Evolutionary conservation across 352 stramenopile genomes (phyloP), one percentile per base, ranked within the genome.

Genomic region (Globisporangium spinosum): DNA sequence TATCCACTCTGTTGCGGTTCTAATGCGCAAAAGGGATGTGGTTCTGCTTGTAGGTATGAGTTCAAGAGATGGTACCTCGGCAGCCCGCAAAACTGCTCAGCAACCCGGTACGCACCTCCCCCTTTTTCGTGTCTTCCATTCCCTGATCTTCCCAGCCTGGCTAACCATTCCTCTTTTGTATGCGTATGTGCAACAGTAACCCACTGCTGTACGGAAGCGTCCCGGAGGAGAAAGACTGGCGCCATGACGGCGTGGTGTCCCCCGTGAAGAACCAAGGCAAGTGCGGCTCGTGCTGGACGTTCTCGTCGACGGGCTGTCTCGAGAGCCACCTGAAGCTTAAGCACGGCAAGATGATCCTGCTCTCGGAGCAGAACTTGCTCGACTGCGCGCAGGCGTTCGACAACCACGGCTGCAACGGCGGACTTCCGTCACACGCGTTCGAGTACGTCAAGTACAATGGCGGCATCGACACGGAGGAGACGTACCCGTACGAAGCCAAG

Each of bases 221-320:
- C 2, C 93, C 95, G 0, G 77, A 86, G 2, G 77, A 89, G 61
- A 93, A 98, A 40, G 95, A 99, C 85, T 99, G 98, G 98, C 80
- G 86, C 59, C 68, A 66, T 3, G 83, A 97, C 56, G 97, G 96
- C 58, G 91, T 83, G 15, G 97, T 99, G 10, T 99, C 97, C 15
- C 84, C 88, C 1, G 95, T 99, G 6, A 99, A 99, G 80, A 98
- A 99, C 76, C 98, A 99, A 77, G 98, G 96, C 62, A 86, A 93
- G 40, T 99, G 98, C 77, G 97, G 98, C 59, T 98, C 95, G 54
- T 99, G 98, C 85, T 99, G 98, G 97, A 95, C 97, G 15, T 99
- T 99, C 83, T 99, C 96, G 20, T 97, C 97, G 12, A 99, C 97
- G 15, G 98, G 97, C 17, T 93, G 93, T 45, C 92, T 99, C 58